phyloP scores from a whole-genome alignment of 2,329 filamentous ascomycete genomes.

The Bipolaris gigantea region DNA sequence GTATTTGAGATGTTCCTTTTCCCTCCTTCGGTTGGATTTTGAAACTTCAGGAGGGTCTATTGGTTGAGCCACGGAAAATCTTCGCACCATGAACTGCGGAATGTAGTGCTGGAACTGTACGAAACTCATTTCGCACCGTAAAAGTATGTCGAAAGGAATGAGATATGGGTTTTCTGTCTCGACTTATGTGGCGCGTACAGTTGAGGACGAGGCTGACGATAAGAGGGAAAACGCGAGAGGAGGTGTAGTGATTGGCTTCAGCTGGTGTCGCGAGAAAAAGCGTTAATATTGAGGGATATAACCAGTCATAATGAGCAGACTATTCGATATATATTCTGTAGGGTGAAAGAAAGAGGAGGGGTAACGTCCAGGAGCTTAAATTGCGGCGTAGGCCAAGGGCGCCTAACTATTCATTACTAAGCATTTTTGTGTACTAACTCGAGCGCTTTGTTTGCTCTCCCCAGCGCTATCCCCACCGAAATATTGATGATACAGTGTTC shows the following conservation, averaged over 20 bases:
- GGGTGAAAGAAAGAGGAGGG: neutral
- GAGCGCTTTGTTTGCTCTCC: neutral
- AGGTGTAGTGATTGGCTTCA: neutral
- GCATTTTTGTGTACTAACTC: neutral
- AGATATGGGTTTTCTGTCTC: neutral
- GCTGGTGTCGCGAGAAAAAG: neutral
- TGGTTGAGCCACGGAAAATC: conserved; percentile 31
- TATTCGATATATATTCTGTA: neutral
- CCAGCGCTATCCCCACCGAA: neutral
- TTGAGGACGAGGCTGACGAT: neutral
- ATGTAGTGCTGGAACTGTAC: conserved; percentile 44
- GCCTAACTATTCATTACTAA: neutral
- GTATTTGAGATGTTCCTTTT: neutral
- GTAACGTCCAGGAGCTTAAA: neutral
- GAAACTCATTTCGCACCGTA: neutral
- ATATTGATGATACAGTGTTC: neutral
- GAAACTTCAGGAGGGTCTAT: neutral
- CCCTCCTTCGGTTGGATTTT: neutral
- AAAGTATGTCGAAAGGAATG: too few species aligned
- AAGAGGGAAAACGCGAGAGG: neutral
- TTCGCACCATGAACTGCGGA: conserved; percentile 41
- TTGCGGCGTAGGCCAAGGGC: neutral
- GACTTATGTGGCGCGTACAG: neutral
- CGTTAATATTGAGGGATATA: neutral
- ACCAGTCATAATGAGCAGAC: neutral